These are phyloP conservation scores for Jamesozyma hellenica DNA, from an alignment of 805 yeast genomes.

Conservation along the genomic window DNA sequence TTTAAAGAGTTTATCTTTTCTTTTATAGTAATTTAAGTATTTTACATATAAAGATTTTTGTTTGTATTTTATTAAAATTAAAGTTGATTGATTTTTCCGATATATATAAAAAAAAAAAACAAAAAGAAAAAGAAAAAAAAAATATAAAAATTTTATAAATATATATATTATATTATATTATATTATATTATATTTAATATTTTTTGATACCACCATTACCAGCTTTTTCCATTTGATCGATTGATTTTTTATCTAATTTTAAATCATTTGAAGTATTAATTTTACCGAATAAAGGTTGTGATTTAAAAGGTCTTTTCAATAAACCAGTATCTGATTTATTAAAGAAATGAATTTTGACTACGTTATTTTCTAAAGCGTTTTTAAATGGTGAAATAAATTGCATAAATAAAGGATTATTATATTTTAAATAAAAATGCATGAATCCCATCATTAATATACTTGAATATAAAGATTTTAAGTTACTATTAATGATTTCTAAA, in stretches of 20 bases:
- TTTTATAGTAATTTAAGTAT: background rate
- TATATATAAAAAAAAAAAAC: background rate
- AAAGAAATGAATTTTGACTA: conserved; percentile 82
- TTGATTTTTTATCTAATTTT: conserved; percentile 79
- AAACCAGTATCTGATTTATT: conserved; percentile 79
- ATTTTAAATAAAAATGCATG: conserved; percentile 96
- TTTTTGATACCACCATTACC: conserved; percentile 65
- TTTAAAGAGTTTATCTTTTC: background rate
- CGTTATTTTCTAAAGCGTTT: conserved; percentile 79
- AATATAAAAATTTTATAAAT: background rate
- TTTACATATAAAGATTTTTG: background rate
- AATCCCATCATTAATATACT: conserved; percentile 94
- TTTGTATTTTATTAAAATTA: too few species aligned
- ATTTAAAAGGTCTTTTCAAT: conserved; percentile 93
- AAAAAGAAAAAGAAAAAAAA: background rate
- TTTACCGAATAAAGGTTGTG: conserved; percentile 67
- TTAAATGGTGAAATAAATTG: conserved; percentile 87
- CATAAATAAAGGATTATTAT: conserved; percentile 93
- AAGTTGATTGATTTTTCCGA: too few species aligned
- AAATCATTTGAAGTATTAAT: conserved; percentile 34
- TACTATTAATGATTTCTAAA: conserved; percentile 68
- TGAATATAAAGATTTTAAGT: conserved; percentile 76
- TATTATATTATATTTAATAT: background rate
- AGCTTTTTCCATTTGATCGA: conserved; percentile 72
- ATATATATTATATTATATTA: too few species aligned